Conservation (phyloP, 257 asterid genomes). For the Solanum boliviense region DNA sequence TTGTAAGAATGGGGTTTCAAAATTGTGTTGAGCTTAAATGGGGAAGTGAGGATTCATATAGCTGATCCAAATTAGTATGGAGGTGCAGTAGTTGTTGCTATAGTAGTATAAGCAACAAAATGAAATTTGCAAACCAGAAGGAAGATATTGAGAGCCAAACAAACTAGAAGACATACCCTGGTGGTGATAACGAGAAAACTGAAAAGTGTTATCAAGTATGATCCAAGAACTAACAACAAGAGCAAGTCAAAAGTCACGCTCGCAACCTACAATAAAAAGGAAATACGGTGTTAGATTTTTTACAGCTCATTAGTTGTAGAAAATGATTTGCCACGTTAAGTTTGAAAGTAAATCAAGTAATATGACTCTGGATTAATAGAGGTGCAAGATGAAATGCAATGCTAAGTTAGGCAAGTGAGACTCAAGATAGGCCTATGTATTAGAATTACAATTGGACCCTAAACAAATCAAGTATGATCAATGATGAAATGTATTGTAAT, state of each 20-base stretch:
- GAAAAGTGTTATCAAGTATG: constrained; percentile 77
- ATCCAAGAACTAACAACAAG: constrained; percentile 72
- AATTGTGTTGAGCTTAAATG: not conserved
- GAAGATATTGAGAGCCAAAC: not conserved
- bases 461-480: not conserved
- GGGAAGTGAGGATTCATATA: not conserved
- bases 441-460: not conserved
- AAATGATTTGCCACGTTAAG: not conserved
- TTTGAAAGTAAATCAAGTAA: not conserved
- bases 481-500: not conserved
- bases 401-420: not conserved
- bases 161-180: constrained; percentile 39
- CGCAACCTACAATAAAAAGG: constrained; percentile 52
- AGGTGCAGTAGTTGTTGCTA: no score
- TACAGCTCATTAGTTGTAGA: not conserved
- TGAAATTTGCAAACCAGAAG: not conserved
- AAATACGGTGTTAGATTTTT: not conserved
- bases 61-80: not conserved
- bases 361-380: not conserved
- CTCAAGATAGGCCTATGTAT: not conserved
- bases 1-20: not conserved
- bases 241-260: constrained; percentile 91
- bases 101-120: not conserved
- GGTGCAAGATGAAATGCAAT: not conserved
- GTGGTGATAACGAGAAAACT: constrained; percentile 70